Percentiles rank a stretch among this genome's conserved stretches.
phyloP scores from a whole-genome alignment of 768 basidiomycete genomes.

The Leccinum disarticulatum region DNA sequence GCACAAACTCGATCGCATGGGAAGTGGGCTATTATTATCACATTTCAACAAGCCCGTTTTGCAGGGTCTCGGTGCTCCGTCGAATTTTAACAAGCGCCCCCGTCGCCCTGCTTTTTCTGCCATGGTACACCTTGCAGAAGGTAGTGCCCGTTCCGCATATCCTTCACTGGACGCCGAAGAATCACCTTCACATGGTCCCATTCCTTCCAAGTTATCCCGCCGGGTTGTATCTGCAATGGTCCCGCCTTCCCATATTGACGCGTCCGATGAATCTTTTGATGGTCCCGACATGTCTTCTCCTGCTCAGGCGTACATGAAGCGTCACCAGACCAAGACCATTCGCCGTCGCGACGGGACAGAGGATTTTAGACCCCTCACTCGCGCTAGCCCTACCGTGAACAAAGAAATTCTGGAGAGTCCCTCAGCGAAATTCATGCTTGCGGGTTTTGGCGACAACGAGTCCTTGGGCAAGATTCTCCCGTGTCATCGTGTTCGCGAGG shows the following conservation, averaged over 20 bases:
- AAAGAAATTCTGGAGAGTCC: constrained; percentile 54
- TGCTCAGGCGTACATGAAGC: constrained; percentile 75
- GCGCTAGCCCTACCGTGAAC: constrained; percentile 52
- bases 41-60: constrained; percentile 51
- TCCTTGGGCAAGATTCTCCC: constrained; percentile 90
- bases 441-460: constrained; percentile 92
- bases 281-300: constrained; percentile 74
- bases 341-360: constrained; percentile 81
- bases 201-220: constrained; percentile 41
- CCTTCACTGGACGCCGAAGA: constrained; percentile 37
- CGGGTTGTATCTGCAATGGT: constrained; percentile 79
- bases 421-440: constrained; percentile 51
- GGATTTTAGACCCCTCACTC: constrained; percentile 74
- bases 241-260: constrained; percentile 40
- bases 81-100: constrained; percentile 54
- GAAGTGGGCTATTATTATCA: constrained; percentile 34
- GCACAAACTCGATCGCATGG: constrained; percentile 47
- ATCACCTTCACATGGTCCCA: constrained; percentile 30
- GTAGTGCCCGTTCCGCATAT: constrained; percentile 42
- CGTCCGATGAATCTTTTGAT: constrained; percentile 52
- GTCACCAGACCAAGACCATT: constrained; percentile 76
- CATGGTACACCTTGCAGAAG: constrained; percentile 49
- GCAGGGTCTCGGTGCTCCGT: constrained; percentile 56
- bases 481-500: constrained; percentile 91
- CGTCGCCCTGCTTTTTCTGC: constrained; percentile 71